Percentiles rank a stretch among this genome's conserved stretches.
phyloP scores from a whole-genome alignment of 2,329 filamentous ascomycete species.

The Phyllosticta paracitricarpa region DNA sequence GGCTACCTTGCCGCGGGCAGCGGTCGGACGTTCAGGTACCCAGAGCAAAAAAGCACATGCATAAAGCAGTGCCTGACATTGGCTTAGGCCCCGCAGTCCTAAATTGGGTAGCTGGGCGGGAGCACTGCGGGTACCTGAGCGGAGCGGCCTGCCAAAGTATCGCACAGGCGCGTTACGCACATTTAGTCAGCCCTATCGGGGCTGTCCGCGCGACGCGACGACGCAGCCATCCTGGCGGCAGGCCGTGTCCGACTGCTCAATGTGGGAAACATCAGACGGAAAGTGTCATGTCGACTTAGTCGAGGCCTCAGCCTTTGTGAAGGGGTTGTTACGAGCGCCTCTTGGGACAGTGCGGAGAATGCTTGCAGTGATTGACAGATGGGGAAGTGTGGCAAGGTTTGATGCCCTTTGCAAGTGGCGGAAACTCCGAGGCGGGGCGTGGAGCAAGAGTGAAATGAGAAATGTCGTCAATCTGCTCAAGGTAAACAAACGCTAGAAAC shows the following conservation, averaged over 20 bases:
- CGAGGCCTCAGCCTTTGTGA: not conserved
- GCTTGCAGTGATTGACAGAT: not conserved
- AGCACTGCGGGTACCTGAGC: not conserved
- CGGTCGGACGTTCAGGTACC: not conserved
- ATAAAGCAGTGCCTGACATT: not conserved
- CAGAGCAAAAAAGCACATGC: not conserved
- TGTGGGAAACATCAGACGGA: not conserved
- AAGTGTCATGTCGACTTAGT: not conserved
- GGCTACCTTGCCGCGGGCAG: not conserved
- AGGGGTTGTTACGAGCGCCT: not conserved
- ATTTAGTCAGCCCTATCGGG: not conserved
- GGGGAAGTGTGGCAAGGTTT: not conserved
- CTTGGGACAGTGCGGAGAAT: not conserved
- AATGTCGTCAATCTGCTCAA: not conserved
- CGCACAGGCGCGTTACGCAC: not conserved
- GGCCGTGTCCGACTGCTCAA: not conserved
- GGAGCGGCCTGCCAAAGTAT: not conserved
- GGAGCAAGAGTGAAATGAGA: not conserved
- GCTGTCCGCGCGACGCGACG: not conserved
- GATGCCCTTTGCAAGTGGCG: not conserved
- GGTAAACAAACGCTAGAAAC: not conserved
- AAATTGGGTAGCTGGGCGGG: not conserved
- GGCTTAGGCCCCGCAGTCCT: not conserved
- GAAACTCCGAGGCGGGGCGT: not conserved
- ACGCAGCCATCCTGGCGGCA: not conserved